Evolutionary conservation across 805 yeast genomes (phyloP), one percentile per base, ranked within the genome.

Genomic region (Sugiyamaella mastotermitis): DNA sequence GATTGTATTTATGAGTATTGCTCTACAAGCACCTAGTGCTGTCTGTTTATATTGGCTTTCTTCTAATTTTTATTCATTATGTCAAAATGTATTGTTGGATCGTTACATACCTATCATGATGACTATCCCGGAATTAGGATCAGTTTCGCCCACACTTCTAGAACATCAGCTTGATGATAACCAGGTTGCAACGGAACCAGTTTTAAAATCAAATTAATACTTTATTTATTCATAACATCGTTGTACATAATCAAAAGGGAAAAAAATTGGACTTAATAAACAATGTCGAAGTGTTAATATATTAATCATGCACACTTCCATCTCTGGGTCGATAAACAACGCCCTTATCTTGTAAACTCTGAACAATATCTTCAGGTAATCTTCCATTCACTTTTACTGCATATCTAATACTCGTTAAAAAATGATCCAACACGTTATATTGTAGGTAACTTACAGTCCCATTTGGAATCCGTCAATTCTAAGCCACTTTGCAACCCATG

Each of bases 401-500:
- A 52, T 92, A 57, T 20, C n/a, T n/a, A n/a, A n/a, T n/a, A n/a
- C 35, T 30, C 11, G 3, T 20, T 13, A 16, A 19, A 3, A 4
- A n/a, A 14, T 9, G 5, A 13, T 4, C 13, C 20, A 15, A 23
- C n/a, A 15, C 10, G 3, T 17, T 29, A 17, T 37, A 10, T 31
- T 87, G 51, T n/a, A n/a, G n/a, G n/a, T n/a, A n/a, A n/a, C n/a
- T n/a, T n/a, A n/a, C n/a, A 90, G 59, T 0, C 97, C 98, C 1
- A 94, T 83, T 16, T 77, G 80, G 57, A 86, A 85, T 13, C 84
- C 80, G 54, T 85, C 95, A 22, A 90, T 80, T 60, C 97, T 76
- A 40, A 90, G 67, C 98, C 98, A 90, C 56, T 83, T 77, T 11
- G 96, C 96, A 27, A 86, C 62, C 98, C 98, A 90, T 1, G 96